phyloP scores from a whole-genome alignment of 2,329 filamentous ascomycete species.

The Passalora sequoiae region DNA sequence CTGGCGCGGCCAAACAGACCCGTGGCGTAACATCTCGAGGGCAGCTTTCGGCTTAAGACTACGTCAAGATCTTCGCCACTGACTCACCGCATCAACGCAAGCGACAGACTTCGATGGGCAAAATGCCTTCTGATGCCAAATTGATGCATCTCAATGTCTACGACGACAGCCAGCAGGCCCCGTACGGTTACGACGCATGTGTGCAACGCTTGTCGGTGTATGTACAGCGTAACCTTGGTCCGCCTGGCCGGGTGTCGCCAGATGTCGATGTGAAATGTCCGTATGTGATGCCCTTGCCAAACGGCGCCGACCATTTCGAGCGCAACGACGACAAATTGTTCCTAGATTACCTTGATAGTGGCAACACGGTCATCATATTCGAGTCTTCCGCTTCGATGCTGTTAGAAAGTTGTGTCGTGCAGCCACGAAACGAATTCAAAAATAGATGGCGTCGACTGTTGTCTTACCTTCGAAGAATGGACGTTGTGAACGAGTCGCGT shows the following conservation, averaged over 20 bases:
- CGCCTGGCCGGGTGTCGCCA: conserved; percentile 32
- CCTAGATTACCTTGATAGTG: conserved; percentile 41
- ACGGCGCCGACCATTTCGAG: not conserved
- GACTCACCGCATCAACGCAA: conserved; percentile 11
- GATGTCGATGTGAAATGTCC: conserved; percentile 41
- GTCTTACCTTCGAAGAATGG: conserved; percentile 45
- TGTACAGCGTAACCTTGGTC: conserved; percentile 46
- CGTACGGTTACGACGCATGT: conserved; percentile 47
- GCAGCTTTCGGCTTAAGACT: conserved; percentile 50
- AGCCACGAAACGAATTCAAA: conserved; percentile 48
- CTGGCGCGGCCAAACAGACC: conserved; percentile 47
- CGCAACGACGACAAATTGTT: conserved; percentile 6
- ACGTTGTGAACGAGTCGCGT: conserved; percentile 39
- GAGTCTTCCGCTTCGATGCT: conserved; percentile 46
- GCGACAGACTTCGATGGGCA: conserved; percentile 8
- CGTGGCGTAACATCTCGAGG: conserved; percentile 47
- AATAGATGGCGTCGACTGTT: conserved; percentile 50
- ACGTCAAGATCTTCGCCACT: conserved; percentile 44
- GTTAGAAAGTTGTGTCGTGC: conserved; percentile 47
- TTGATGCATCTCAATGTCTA: conserved; percentile 51
- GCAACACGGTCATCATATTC: conserved; percentile 50
- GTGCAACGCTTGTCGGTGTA: conserved; percentile 49
- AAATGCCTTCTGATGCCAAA: conserved; percentile 31
- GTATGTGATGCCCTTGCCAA: conserved; percentile 28
- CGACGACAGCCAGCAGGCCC: conserved; percentile 38